Conservation (phyloP, 495 filamentous ascomycete species). For the Penicillium bovifimosum region DNA sequence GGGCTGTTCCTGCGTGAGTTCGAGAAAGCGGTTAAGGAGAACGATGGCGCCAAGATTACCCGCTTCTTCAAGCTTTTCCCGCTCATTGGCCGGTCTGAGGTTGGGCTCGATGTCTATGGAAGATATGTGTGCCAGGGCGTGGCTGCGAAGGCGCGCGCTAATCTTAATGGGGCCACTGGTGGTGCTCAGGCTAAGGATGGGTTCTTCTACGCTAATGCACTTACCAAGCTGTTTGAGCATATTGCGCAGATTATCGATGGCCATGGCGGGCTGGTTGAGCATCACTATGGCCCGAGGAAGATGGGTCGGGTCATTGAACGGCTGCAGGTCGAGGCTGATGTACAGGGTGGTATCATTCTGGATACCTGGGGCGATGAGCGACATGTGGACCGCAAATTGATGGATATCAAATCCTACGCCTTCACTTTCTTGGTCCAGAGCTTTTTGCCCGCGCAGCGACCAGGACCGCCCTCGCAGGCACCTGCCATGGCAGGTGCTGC, state of each 20-base stretch:
- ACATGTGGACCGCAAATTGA: constrained; percentile 74
- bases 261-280: constrained; percentile 82
- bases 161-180: constrained; percentile 59
- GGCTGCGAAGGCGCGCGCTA: constrained; percentile 71
- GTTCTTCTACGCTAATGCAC: constrained; percentile 85
- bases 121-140: constrained; percentile 93
- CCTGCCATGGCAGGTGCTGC: constrained; percentile 52
- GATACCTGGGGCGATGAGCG: constrained; percentile 94
- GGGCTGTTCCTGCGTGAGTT: constrained; percentile 90
- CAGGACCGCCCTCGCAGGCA: constrained; percentile 53
- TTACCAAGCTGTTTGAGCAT: constrained; percentile 93
- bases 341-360: constrained; percentile 93
- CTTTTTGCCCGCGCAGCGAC: constrained; percentile 67
- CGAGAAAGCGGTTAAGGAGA: constrained; percentile 80
- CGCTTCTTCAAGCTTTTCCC: constrained; percentile 98
- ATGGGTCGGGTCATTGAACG: constrained; percentile 97
- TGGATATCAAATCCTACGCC: constrained; percentile 92
- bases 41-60: constrained; percentile 81
- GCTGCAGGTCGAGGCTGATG: constrained; percentile 87
- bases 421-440: constrained; percentile 96
- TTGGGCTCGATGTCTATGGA: constrained; percentile 90
- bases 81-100: constrained; percentile 82
- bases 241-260: constrained; percentile 93
- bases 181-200: constrained; percentile 59
- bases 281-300: constrained; percentile 83